phyloP scores from a whole-genome alignment of 352 stramenopile genomes.

The Globisporangium radiosum region DNA sequence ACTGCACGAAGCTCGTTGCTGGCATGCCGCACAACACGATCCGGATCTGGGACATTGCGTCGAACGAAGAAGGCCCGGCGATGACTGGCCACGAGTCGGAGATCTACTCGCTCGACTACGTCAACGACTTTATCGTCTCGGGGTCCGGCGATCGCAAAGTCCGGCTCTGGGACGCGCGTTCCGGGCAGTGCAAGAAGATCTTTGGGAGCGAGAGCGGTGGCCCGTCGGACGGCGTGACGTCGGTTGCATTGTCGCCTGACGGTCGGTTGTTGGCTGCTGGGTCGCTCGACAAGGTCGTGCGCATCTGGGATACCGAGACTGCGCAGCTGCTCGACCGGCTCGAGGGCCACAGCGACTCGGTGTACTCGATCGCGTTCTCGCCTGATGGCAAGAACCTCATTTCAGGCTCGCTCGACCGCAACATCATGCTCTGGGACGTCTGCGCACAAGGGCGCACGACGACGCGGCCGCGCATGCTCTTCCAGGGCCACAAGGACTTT shows the following conservation, averaged over 20 bases:
- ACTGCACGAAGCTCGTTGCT: constrained; percentile 80
- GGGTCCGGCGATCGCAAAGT: constrained; percentile 80
- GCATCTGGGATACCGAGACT: constrained; percentile 83
- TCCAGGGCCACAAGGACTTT: constrained; percentile 86
- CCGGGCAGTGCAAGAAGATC: constrained; percentile 77
- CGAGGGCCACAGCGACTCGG: constrained; percentile 80
- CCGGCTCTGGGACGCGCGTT: constrained; percentile 76
- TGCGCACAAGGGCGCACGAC: constrained; percentile 72
- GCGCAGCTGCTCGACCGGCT: constrained; percentile 74
- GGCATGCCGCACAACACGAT: constrained; percentile 88
- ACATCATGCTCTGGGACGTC: constrained; percentile 87
- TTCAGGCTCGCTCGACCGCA: constrained; percentile 76
- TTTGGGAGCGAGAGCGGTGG: constrained; percentile 79
- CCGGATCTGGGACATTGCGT: constrained; percentile 81
- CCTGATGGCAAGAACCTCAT: constrained; percentile 85
- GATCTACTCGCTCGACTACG: constrained; percentile 84
- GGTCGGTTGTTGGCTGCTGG: constrained; percentile 67
- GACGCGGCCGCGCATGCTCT: constrained; percentile 79
- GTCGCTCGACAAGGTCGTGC: constrained; percentile 82
- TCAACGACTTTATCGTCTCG: constrained; percentile 85
- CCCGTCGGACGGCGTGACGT: constrained; percentile 76
- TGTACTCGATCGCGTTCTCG: constrained; percentile 86
- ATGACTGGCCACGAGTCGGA: constrained; percentile 83
- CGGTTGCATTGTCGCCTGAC: constrained; percentile 72
- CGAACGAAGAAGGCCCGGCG: constrained; percentile 74